These are phyloP conservation scores for Colletotrichum sp. DNA, from an alignment of 2,329 filamentous ascomycete species.

Conservation along the genomic window DNA sequence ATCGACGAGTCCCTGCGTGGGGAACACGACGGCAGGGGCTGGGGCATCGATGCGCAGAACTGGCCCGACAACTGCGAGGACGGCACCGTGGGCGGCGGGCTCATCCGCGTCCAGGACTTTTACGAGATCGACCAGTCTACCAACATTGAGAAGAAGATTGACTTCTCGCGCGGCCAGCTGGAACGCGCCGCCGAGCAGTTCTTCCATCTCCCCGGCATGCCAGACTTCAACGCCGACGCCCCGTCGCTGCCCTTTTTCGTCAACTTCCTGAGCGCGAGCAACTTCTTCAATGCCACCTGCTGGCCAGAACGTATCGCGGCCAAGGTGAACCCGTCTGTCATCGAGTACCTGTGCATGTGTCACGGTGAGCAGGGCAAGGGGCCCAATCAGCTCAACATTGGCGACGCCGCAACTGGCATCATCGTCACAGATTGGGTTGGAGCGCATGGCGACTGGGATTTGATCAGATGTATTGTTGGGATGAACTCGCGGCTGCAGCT, in stretches of 20 bases:
- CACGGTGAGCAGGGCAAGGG: conserved; percentile 61
- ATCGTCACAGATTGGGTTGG: conserved; percentile 96
- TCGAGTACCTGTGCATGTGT: conserved; percentile 65
- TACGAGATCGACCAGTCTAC: conserved; percentile 82
- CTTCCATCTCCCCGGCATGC: conserved; percentile 46
- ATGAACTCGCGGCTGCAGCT: conserved; percentile 79
- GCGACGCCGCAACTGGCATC: conserved; percentile 82
- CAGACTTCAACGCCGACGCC: conserved; percentile 26
- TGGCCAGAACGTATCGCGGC: conserved; percentile 94
- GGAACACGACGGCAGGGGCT: conserved; percentile 57
- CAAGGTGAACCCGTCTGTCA: conserved; percentile 80
- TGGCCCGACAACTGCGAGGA: conserved; percentile 94
- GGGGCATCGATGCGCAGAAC: conserved; percentile 64
- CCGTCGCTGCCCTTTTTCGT: conserved; percentile 72
- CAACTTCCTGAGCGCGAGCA: conserved; percentile 90
- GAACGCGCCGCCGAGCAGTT: conserved; percentile 67
- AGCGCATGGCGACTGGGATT: conserved; percentile 84
- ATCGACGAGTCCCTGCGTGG: conserved; percentile 60
- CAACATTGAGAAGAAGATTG: conserved; percentile 83
- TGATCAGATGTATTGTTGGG: conserved; percentile 84
- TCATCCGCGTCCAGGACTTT: conserved; percentile 90
- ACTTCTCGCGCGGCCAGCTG: conserved; percentile 75
- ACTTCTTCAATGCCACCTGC: conserved; percentile 90
- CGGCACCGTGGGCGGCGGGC: conserved; percentile 70
- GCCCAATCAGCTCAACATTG: conserved; percentile 55